These are phyloP conservation scores for Zygoascus tannicola DNA, from an alignment of 805 yeast genomes.

Conservation along the genomic window DNA sequence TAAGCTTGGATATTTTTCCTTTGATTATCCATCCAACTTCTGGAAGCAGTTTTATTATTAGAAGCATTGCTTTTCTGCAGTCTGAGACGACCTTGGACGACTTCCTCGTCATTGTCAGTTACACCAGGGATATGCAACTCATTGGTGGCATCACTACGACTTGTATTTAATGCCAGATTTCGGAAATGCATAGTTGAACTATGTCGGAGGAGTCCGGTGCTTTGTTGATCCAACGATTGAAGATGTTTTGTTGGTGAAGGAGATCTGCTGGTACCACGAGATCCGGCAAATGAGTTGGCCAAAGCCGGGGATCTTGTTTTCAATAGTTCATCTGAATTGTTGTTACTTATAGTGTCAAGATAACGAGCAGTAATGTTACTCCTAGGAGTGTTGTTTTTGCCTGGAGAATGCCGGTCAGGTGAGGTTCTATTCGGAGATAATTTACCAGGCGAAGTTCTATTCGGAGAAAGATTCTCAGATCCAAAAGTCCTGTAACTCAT, in stretches of 20 bases:
- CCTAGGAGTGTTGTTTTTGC: not conserved
- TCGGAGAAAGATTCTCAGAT: not conserved
- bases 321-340: constrained; percentile 6
- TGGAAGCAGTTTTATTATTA: constrained; percentile 18
- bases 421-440: not conserved
- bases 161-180: constrained; percentile 13
- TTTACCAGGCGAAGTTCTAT: not conserved
- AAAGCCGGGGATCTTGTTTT: constrained; percentile 15
- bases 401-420: too few species aligned
- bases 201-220: not conserved
- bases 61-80: constrained; percentile 25
- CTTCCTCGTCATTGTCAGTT: constrained; percentile 25
- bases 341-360: not conserved
- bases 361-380: not conserved
- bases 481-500: not conserved
- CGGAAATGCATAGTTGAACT: constrained; percentile 18
- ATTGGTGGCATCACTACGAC: constrained; percentile 6
- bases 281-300: constrained; percentile 11
- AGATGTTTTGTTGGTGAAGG: constrained; percentile 12
- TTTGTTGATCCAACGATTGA: not conserved
- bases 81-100: constrained; percentile 25
- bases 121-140: constrained; percentile 22
- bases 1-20: constrained; percentile 44
- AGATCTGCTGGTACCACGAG: constrained; percentile 5
- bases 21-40: constrained; percentile 34